phyloP scores from a whole-genome alignment of 352 stramenopile genomes.

The Pythium monospermum region DNA sequence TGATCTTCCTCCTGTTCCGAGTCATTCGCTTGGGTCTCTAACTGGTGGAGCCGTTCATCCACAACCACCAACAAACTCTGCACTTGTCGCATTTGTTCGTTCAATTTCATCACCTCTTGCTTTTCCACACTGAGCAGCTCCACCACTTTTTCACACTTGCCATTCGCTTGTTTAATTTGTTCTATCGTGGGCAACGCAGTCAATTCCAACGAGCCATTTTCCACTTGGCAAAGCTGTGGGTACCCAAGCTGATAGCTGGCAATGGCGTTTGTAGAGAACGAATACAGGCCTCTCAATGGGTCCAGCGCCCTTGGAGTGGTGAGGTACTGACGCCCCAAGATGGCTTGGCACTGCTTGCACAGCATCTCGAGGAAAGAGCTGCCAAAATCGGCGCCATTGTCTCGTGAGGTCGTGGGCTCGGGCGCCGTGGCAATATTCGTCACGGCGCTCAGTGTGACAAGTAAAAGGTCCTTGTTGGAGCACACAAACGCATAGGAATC shows the following conservation, averaged over 20 bases:
- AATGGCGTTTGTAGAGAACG: constrained; percentile 67
- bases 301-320: constrained; percentile 63
- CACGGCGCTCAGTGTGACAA: constrained; percentile 70
- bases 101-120: constrained; percentile 41
- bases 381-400: constrained; percentile 43
- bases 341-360: constrained; percentile 75
- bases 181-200: constrained; percentile 18
- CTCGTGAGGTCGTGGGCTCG: constrained; percentile 49
- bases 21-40: constrained; percentile 51
- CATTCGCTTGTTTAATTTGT: constrained; percentile 26
- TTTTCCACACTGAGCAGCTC: constrained; percentile 41
- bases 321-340: constrained; percentile 72
- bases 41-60: constrained; percentile 56
- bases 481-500: constrained; percentile 80
- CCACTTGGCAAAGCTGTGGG: constrained; percentile 27
- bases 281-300: constrained; percentile 60
- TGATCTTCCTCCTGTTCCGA: constrained; percentile 28
- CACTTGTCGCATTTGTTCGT: constrained; percentile 74
- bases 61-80: constrained; percentile 71
- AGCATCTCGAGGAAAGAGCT: constrained; percentile 74
- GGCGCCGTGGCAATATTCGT: constrained; percentile 48
- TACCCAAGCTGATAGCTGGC: constrained; percentile 79
- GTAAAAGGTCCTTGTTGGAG: constrained; percentile 65
- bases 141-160: constrained; percentile 29
- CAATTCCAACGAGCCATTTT: constrained; percentile 11